Evolutionary conservation across 78 protist genomes (phyloP), one percentile per base, ranked within the genome.

Genomic region (Emiliania huxleyi): DNA sequence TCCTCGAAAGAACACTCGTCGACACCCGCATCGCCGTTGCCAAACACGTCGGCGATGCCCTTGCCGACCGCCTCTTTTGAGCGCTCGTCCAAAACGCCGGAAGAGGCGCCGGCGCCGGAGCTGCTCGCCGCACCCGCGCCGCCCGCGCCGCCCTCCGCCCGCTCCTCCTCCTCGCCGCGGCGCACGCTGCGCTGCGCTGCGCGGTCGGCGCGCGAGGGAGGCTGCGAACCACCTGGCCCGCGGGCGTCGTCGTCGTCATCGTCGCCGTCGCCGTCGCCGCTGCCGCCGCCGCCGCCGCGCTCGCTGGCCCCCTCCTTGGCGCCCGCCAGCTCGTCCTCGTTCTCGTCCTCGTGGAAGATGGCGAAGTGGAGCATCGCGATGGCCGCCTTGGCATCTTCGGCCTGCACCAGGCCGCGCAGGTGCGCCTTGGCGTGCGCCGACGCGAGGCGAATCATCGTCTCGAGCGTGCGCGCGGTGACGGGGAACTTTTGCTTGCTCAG

Each of bases 391-490:
- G 69, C 90, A 46, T 85, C 96, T 25, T 40, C 49, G 69, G 77
- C 94, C 4, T 1, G 33, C 26, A 96, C 96, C 33, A 33, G 12
- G 44, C 21, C 19, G 19, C 92, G 45, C 42, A 99, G 95, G 38
- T 99, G 91, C 43, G 69, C 69, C 95, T 98, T 98, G 22, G 99
- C 99, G 89, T 97, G 99, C 19, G 99, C 99, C 5, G 97, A 92
- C 37, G 99, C 37, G 23, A 99, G 94, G 49, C 99, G 95, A 43
- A 99, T 98, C 92, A 99, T 42, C 35, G 99, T 95, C 91, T 99
- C 99, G 26, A 99, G 95, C 3, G 99, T 93, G 25, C 99, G 96
- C 37, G 99, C 98, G 1, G 99, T 99, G 87, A 99, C 81, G 48
- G 99, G 99, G 15, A 96, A 92, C 37, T 98, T 94, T 40, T 69